Evolutionary conservation across 257 asterid genomes (phyloP).

Genomic region (Dorcoceras hygrometricum): DNA sequence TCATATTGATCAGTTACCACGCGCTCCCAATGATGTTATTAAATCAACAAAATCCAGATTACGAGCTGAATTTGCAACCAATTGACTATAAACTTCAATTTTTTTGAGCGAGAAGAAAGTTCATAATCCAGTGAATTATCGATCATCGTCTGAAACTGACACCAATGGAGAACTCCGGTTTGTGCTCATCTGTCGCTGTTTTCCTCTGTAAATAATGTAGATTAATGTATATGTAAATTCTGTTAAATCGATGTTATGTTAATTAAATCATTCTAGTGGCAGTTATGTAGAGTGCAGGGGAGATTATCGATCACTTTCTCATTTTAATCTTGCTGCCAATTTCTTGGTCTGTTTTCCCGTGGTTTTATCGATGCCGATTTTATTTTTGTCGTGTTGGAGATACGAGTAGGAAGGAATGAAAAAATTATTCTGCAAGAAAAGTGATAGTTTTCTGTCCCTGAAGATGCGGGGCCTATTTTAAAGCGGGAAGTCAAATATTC

Average conservation of each 20-base stretch:
- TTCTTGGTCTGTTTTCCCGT: not conserved
- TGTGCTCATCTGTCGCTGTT: slow-evolving; percentile 19
- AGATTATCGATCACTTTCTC: not conserved
- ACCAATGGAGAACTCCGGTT: slow-evolving; percentile 44
- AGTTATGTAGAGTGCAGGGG: slow-evolving; percentile 3
- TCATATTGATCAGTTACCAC: not conserved
- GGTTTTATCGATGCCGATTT: slow-evolving; percentile 15
- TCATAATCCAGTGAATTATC: not conserved
- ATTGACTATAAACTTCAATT: not conserved
- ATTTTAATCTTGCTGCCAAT: slow-evolving; percentile 14
- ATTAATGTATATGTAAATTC: slow-evolving; percentile 9
- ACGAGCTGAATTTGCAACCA: not conserved
- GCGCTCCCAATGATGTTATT: too few species aligned
- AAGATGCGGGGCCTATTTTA: not conserved
- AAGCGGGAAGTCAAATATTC: too few species aligned
- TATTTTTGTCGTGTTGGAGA: not conserved
- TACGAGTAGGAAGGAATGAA: not conserved
- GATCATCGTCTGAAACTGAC: slow-evolving; percentile 12
- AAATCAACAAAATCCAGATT: not conserved
- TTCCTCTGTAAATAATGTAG: slow-evolving; percentile 9
- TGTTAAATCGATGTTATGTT: not conserved
- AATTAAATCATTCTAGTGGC: not conserved
- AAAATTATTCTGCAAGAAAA: too few species aligned
- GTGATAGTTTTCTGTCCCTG: not conserved
- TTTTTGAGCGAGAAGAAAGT: not conserved